Evolutionary conservation across 78 protist species (phyloP).

Genomic region (Andalucia godoyi): DNA sequence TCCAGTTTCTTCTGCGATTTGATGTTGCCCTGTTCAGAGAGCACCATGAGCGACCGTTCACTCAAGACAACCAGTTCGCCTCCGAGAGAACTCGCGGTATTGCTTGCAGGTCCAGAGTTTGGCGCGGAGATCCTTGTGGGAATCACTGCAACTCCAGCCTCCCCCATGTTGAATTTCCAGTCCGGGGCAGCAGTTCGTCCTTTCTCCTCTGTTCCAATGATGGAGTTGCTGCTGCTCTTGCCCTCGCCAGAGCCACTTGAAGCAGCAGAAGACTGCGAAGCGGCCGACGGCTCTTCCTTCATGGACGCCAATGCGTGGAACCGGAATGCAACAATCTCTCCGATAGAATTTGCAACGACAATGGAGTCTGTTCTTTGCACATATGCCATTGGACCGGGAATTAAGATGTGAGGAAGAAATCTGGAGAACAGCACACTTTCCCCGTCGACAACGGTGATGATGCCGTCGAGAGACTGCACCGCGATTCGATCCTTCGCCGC

Average conservation of each 20-base stretch:
- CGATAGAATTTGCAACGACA: slow-evolving; percentile 14
- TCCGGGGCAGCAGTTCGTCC: no score
- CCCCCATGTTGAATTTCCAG: no score
- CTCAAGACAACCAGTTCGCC: slow-evolving; percentile 26
- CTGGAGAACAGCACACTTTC: slow-evolving; percentile 2
- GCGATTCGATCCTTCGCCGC: slow-evolving; percentile 12
- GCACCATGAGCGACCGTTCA: not conserved
- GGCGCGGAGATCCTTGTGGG: no score
- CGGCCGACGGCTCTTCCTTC: no score
- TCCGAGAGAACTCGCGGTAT: no score
- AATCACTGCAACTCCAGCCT: no score
- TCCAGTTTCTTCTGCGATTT: slow-evolving; percentile 17
- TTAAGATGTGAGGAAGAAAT: slow-evolving; percentile 17
- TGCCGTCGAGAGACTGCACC: slow-evolving; percentile 55
- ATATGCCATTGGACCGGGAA: slow-evolving; percentile 52
- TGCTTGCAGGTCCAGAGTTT: no score
- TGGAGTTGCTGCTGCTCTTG: no score
- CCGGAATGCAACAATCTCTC: slow-evolving; percentile 18
- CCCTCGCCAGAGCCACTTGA: no score
- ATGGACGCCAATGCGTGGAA: not conserved
- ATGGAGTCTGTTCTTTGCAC: slow-evolving; percentile 2
- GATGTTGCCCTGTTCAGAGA: slow-evolving; percentile 18
- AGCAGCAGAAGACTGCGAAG: no score
- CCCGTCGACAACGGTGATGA: slow-evolving; percentile 27
- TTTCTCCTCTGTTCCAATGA: no score